phyloP scores from a whole-genome alignment of 768 basidiomycete species.

The Tricholoma matsutake region DNA sequence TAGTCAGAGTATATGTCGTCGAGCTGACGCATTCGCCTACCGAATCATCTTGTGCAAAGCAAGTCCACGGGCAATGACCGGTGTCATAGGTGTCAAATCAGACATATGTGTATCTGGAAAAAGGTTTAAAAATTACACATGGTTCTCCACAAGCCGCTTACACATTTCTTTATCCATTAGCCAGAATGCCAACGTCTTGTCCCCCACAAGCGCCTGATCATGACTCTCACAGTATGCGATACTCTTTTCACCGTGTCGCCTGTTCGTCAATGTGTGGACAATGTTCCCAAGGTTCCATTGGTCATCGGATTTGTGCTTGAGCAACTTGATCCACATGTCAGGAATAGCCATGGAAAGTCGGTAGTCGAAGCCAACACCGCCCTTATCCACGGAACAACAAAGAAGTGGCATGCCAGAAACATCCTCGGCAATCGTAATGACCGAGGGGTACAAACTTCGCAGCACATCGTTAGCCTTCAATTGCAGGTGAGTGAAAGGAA shows the following conservation, averaged over 20 bases:
- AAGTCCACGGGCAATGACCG: slow-evolving; percentile 83
- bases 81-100: slow-evolving; percentile 76
- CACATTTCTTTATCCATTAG: slow-evolving; percentile 99
- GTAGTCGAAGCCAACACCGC: slow-evolving; percentile 97
- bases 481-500: not conserved
- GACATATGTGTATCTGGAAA: slow-evolving; percentile 89
- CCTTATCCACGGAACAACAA: slow-evolving; percentile 70
- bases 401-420: slow-evolving; percentile 99
- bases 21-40: slow-evolving; percentile 36
- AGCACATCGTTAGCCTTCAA: slow-evolving; percentile 87
- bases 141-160: slow-evolving; percentile 38
- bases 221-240: slow-evolving; percentile 95
- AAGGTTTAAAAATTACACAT: not conserved
- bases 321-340: slow-evolving; percentile 99
- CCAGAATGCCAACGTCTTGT: slow-evolving; percentile 99
- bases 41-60: slow-evolving; percentile 98
- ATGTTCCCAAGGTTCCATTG: slow-evolving; percentile 89
- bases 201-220: slow-evolving; percentile 97
- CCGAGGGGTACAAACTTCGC: slow-evolving; percentile 73
- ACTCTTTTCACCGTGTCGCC: slow-evolving; percentile 86
- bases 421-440: slow-evolving; percentile 95
- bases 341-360: slow-evolving; percentile 98
- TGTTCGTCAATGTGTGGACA: slow-evolving; percentile 85
- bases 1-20: not conserved
- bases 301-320: slow-evolving; percentile 87